Percentiles rank a stretch among this genome's conserved stretches.
Evolutionary conservation across 306 rosid genomes (phyloP).

Genomic region (Crataegus laevigata): DNA sequence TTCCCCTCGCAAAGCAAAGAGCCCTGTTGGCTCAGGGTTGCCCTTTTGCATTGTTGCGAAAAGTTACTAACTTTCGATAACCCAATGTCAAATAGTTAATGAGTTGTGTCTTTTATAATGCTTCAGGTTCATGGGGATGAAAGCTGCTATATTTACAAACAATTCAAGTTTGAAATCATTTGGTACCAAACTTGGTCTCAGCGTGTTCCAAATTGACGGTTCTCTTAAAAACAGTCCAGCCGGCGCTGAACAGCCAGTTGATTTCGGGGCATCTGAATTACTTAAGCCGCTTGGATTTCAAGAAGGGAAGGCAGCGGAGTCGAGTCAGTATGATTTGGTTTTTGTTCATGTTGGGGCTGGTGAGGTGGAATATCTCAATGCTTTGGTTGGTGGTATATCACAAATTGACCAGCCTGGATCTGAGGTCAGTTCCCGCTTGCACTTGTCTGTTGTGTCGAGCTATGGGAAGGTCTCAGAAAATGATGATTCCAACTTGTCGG

Average conservation of each 20-base stretch:
- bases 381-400: conserved; percentile 62
- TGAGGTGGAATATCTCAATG: conserved; percentile 49
- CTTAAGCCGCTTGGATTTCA: conserved; percentile 76
- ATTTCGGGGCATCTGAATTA: conserved; percentile 37
- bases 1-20: no score
- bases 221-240: conserved; percentile 13
- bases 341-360: conserved; percentile 71
- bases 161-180: conserved; percentile 55
- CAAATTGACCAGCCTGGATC: conserved; percentile 47
- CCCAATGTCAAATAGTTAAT: neutral
- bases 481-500: conserved; percentile 40
- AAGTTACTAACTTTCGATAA: neutral
- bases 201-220: conserved; percentile 37
- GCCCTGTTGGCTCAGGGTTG: no score
- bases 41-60: no score
- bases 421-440: conserved; percentile 60
- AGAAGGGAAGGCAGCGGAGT: conserved; percentile 50
- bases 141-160: conserved; percentile 62
- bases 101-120: conserved; percentile 10
- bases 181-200: conserved; percentile 56
- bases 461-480: conserved; percentile 48
- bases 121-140: conserved; percentile 95
- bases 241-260: conserved; percentile 16
- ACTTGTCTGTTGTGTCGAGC: conserved; percentile 74
- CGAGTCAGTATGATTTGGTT: conserved; percentile 58